Percentiles rank a stretch among this genome's conserved stretches.
Conservation (phyloP, 2,329 filamentous ascomycete genomes). For the Ilyonectria mors-panacis region DNA sequence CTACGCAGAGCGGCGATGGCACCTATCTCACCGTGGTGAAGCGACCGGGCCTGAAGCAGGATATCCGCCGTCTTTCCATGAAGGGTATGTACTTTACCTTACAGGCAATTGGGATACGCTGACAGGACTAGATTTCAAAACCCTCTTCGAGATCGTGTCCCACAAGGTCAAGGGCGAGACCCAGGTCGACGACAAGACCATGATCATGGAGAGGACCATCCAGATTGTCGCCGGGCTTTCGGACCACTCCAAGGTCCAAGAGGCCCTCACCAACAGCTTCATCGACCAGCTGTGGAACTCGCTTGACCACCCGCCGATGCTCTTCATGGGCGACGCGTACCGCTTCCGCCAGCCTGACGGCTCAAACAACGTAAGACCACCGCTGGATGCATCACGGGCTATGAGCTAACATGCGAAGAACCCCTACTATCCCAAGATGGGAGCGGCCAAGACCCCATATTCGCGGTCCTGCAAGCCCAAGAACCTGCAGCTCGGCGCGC, state of each 20-base stretch:
- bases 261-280: slow-evolving; percentile 76
- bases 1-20: slow-evolving; percentile 75
- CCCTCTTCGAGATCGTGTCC: slow-evolving; percentile 72
- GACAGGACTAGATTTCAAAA: slow-evolving; percentile 69
- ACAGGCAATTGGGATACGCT: slow-evolving; percentile 14
- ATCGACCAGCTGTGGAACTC: slow-evolving; percentile 79
- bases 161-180: slow-evolving; percentile 74
- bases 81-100: slow-evolving; percentile 31
- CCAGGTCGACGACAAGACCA: slow-evolving; percentile 80
- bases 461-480: slow-evolving; percentile 74
- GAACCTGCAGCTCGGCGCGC: slow-evolving; percentile 71
- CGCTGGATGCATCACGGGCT: not conserved
- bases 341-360: slow-evolving; percentile 80
- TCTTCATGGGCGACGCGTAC: slow-evolving; percentile 74
- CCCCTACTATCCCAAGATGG: slow-evolving; percentile 74
- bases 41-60: slow-evolving; percentile 55
- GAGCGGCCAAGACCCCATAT: slow-evolving; percentile 77
- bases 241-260: slow-evolving; percentile 71
- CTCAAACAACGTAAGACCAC: slow-evolving; percentile 70
- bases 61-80: slow-evolving; percentile 41
- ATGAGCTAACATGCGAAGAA: slow-evolving; percentile 61
- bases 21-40: slow-evolving; percentile 66
- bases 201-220: slow-evolving; percentile 82
- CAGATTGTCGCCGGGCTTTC: slow-evolving; percentile 78
- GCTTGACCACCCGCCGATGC: slow-evolving; percentile 79